Conservation (phyloP, 352 stramenopile species). For the Globisporangium takayamanum region DNA sequence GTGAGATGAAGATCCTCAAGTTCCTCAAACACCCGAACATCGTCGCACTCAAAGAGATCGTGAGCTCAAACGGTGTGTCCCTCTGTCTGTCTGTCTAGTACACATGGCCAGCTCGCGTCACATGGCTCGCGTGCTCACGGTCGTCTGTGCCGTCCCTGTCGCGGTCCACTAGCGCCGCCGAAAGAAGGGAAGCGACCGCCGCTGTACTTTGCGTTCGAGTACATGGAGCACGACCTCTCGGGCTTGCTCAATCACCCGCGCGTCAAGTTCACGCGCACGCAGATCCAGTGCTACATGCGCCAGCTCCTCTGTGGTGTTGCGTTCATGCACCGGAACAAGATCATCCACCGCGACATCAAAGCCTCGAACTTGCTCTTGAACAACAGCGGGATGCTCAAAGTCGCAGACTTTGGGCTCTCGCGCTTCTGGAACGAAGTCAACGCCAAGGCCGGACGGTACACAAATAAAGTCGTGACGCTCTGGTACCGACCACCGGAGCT, state of each 20-base stretch:
- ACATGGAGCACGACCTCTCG: conserved; percentile 83
- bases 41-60: conserved; percentile 94
- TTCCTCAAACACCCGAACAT: conserved; percentile 93
- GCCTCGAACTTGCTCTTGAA: conserved; percentile 82
- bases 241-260: conserved; percentile 76
- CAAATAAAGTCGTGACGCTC: conserved; percentile 94
- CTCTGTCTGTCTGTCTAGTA: not conserved
- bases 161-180: conserved; percentile 33
- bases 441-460: conserved; percentile 79
- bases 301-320: conserved; percentile 74
- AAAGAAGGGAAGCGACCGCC: conserved; percentile 80
- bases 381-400: conserved; percentile 81
- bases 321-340: conserved; percentile 88
- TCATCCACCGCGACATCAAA: conserved; percentile 85
- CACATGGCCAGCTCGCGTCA: not conserved
- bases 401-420: conserved; percentile 78
- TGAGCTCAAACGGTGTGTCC: conserved; percentile 57
- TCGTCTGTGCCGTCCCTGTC: not conserved
- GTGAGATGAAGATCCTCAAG: conserved; percentile 98
- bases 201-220: conserved; percentile 86
- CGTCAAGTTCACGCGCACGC: conserved; percentile 77
- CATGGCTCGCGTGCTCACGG: not conserved
- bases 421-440: conserved; percentile 85
- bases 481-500: conserved; percentile 94
- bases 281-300: conserved; percentile 87